These are phyloP conservation scores for Flaveria trinervia DNA, from an alignment of 129 eudicot genomes.

Conservation along the genomic window DNA sequence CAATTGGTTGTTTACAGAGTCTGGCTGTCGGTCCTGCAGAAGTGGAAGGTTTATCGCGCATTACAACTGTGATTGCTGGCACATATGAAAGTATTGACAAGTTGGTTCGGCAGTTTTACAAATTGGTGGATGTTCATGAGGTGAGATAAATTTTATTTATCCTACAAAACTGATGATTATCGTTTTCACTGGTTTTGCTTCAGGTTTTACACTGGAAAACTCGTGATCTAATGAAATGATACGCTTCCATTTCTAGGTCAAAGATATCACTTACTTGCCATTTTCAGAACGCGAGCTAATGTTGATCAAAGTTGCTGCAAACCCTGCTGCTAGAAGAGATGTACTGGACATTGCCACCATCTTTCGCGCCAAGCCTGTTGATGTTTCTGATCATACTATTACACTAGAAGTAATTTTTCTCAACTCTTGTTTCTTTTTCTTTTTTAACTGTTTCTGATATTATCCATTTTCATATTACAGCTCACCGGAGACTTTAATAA, in stretches of 20 bases:
- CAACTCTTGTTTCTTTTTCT: not conserved
- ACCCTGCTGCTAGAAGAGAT: conserved; percentile 71
- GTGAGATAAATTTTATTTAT: conserved; percentile 36
- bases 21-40: conserved; percentile 93
- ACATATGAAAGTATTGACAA: conserved; percentile 76
- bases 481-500: conserved; percentile 81
- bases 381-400: conserved; percentile 92
- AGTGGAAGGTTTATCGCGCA: conserved; percentile 75
- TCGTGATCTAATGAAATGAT: not conserved
- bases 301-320: conserved; percentile 85
- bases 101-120: conserved; percentile 75
- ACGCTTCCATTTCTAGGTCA: conserved; percentile 52
- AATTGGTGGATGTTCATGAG: conserved; percentile 85
- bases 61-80: conserved; percentile 91
- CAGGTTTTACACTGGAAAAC: not conserved
- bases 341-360: conserved; percentile 91
- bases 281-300: conserved; percentile 89
- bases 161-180: conserved; percentile 7
- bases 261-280: conserved; percentile 78
- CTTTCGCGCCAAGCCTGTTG: conserved; percentile 93
- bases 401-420: conserved; percentile 67
- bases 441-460: conserved; percentile 2
- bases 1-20: conserved; percentile 55
- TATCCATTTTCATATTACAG: conserved; percentile 39
- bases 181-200: not conserved